Percentiles rank a stretch among this genome's conserved stretches.
Evolutionary conservation across 306 rosid genomes (phyloP).

Genomic region (Aeschynomene evenia): DNA sequence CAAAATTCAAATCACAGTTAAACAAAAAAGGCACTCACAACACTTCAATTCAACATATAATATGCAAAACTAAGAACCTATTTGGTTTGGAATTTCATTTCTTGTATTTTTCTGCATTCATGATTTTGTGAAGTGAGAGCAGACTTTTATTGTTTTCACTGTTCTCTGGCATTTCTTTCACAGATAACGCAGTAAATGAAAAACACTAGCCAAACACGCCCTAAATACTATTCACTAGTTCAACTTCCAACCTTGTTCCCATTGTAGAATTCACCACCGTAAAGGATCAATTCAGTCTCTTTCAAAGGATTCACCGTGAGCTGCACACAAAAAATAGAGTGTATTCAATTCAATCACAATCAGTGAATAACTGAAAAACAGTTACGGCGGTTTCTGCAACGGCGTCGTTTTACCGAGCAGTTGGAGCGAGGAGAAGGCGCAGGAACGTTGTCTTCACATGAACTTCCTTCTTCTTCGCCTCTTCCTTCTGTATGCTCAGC

Average conservation of each 20-base stretch:
- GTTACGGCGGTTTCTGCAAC: not conserved
- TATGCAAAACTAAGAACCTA: not conserved
- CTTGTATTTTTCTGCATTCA: no score
- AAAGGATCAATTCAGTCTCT: constrained; percentile 82
- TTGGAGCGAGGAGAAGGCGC: constrained; percentile 94
- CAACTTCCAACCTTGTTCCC: constrained; percentile 76
- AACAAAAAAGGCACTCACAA: not conserved
- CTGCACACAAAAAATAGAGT: constrained; percentile 32
- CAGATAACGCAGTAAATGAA: no score
- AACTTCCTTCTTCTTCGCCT: constrained; percentile 93
- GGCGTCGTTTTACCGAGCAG: constrained; percentile 57
- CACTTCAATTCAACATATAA: constrained; percentile 18
- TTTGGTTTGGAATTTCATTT: no score
- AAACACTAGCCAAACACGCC: no score
- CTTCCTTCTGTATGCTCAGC: constrained; percentile 87
- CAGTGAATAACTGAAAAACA: not conserved
- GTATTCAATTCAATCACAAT: no score
- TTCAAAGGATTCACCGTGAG: constrained; percentile 86
- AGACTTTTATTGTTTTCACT: no score
- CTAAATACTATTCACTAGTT: no score
- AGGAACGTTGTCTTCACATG: constrained; percentile 89
- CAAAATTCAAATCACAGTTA: constrained; percentile 20
- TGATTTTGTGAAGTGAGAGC: no score
- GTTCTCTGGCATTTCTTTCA: no score
- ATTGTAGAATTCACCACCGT: constrained; percentile 97